Base-by-base conservation (phyloP, 352 stramenopile species). In the Phytophthora colocasiae region DNA sequence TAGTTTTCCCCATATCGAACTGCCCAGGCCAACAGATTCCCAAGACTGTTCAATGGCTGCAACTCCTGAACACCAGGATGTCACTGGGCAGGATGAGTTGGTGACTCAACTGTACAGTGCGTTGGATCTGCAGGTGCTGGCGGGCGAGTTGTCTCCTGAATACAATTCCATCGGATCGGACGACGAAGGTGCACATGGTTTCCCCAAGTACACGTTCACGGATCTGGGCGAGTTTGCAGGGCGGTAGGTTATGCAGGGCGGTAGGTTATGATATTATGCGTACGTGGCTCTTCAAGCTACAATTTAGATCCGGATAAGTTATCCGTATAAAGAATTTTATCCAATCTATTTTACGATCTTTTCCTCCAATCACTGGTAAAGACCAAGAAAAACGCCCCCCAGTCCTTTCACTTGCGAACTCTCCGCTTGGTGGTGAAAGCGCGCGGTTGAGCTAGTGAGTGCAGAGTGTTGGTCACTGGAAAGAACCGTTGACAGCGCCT, bases 401-500 rank as follows among this genome's bases (percentile, higher is more conserved):
- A 51, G 36, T 63, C 61, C 61, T 63, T 59, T 78, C 81, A 90
- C 81, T 92, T 84, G 80, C 79, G 56, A 92, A 92, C 60, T 86
- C 83, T 81, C 80, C 66, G 63, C 80, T 78, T 88, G 70, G 71
- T 80, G 77, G 63, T 80, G 71, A 87, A 56, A 51, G 46, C 47
- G 53, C 58, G 34, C 10, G n/a, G 40, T 62, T 12, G 40, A 52
- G 43, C 45, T 32, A 64, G 58, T 41, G 39, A 71, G 58, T 54
- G 45, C 47, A 64, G 70, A 75, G 66, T 70, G 66, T 73, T 62
- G 62, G 58, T 73, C 53, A 31, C 66, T 29, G 38, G 17, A 58
- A 60, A 60, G 31, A 36, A 36, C 31, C 31, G 31, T 36, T 43
- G 38, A 43, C 38, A 22, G 11, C 32, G 26, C 24, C 12, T 38